Conservation (phyloP, 192 early-diverging fungal genomes). For the Coemansia biformis region DNA sequence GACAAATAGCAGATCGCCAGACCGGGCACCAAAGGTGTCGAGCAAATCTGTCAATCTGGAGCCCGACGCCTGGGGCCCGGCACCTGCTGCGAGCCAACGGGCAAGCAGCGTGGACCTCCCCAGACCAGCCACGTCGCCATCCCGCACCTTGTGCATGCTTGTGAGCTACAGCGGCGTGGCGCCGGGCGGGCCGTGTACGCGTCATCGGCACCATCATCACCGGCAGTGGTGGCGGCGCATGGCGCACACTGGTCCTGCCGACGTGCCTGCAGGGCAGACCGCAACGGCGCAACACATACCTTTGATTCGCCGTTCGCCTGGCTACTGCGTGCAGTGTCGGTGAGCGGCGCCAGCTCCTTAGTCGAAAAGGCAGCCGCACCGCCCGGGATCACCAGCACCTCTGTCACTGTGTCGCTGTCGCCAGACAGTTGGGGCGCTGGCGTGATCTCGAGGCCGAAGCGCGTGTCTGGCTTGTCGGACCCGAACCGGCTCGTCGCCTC, state of each 20-base stretch:
- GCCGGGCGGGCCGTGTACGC: no score
- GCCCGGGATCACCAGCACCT: slow-evolving; percentile 29
- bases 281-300: no score
- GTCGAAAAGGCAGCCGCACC: slow-evolving; percentile 22
- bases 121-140: slow-evolving; percentile 17
- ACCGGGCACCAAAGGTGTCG: slow-evolving; percentile 13
- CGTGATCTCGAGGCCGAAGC: slow-evolving; percentile 65
- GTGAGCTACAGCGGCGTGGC: slow-evolving; percentile 24
- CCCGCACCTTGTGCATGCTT: slow-evolving; percentile 35
- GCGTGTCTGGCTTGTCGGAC: slow-evolving; percentile 85
- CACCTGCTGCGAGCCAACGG: slow-evolving; percentile 17
- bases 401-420: slow-evolving; percentile 19
- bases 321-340: slow-evolving; percentile 20
- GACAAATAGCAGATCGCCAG: slow-evolving; percentile 40
- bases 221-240: not conserved
- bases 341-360: slow-evolving; percentile 27
- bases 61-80: not conserved
- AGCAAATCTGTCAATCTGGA: not conserved
- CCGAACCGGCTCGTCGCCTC: slow-evolving; percentile 81
- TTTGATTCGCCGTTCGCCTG: slow-evolving; percentile 38
- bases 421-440: slow-evolving; percentile 16
- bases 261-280: no score
- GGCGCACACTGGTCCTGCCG: no score
- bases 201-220: no score
- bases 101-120: slow-evolving; percentile 28